Conservation (phyloP, 768 basidiomycete genomes). For the Mycena albidolilacea region DNA sequence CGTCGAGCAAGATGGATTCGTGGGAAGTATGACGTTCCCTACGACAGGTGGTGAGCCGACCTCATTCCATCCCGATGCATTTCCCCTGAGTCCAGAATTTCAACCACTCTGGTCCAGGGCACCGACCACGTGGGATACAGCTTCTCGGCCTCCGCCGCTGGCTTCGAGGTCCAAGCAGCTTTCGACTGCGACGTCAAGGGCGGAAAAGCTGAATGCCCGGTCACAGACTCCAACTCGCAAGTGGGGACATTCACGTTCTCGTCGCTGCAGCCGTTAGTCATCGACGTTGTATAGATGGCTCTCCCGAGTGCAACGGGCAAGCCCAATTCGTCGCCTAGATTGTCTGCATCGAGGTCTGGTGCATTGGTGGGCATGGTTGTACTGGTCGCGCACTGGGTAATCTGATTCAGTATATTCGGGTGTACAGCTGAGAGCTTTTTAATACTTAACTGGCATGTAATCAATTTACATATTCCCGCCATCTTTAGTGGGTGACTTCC, state of each 20-base stretch:
- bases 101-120: not conserved
- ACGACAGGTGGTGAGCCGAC: conserved; percentile 6
- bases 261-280: not conserved
- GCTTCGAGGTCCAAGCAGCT: not conserved
- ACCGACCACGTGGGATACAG: not conserved
- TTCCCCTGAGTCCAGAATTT: not conserved
- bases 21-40: not conserved
- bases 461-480: too few species aligned
- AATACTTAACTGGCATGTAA: too few species aligned
- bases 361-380: not conserved
- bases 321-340: not conserved
- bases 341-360: not conserved
- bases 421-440: too few species aligned
- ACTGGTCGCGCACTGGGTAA: not conserved
- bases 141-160: not conserved
- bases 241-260: not conserved
- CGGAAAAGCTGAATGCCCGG: not conserved
- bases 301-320: not conserved
- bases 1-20: conserved; percentile 4
- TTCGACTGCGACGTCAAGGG: conserved; percentile 2
- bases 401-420: not conserved
- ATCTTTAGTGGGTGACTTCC: too few species aligned
- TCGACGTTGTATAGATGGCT: conserved; percentile 8
- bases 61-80: not conserved
- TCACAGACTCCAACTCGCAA: not conserved